Conservation (phyloP, 331 rosid genomes). For the Dryas integrifolia region DNA sequence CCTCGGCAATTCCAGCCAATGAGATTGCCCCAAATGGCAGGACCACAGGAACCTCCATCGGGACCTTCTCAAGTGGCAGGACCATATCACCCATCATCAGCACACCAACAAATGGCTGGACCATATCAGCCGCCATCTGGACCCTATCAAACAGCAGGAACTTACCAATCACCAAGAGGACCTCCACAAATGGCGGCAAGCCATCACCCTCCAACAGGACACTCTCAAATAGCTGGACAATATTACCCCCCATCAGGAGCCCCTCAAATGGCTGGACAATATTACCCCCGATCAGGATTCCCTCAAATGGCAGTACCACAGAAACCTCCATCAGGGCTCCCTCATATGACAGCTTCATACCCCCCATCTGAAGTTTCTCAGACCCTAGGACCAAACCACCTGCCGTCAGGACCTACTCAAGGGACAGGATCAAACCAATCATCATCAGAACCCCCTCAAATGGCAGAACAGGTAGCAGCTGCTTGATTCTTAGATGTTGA, state of each 20-base stretch:
- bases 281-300: conserved; percentile 35
- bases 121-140: conserved; percentile 34
- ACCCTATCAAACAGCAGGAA: neutral
- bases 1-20: conserved; percentile 27
- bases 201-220: conserved; percentile 10
- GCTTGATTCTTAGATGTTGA: conserved; percentile 34
- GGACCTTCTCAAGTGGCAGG: neutral
- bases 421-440: conserved; percentile 10
- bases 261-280: conserved; percentile 43
- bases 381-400: conserved; percentile 25
- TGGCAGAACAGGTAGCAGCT: conserved; percentile 39
- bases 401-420: neutral
- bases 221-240: conserved; percentile 33
- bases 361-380: conserved; percentile 32
- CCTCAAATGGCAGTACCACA: conserved; percentile 31
- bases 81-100: conserved; percentile 19
- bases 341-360: conserved; percentile 20
- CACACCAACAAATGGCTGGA: neutral
- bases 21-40: conserved; percentile 20
- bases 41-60: conserved; percentile 14
- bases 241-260: conserved; percentile 14
- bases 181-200: conserved; percentile 34
- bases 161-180: conserved; percentile 7
- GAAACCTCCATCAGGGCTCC: neutral
- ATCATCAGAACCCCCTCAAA: conserved; percentile 17